Percentiles rank a stretch among this genome's conserved stretches.
Conservation (phyloP, 805 yeast species). For the Tetrapisispora iriomotensis region DNA sequence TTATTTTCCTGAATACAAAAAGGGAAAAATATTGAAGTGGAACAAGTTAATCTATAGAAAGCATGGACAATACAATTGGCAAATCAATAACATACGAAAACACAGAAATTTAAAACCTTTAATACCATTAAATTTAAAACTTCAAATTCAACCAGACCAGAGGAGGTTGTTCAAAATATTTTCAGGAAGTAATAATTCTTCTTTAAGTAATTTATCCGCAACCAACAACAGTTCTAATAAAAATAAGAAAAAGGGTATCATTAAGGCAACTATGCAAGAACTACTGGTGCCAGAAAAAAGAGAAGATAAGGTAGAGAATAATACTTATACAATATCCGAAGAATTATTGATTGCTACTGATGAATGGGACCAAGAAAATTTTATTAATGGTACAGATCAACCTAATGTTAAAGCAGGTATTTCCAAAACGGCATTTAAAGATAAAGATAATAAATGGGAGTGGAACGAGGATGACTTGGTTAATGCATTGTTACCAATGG, state of each 20-base stretch:
- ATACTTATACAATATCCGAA: slow-evolving; percentile 31
- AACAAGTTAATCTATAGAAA: slow-evolving; percentile 43
- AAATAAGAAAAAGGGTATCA: slow-evolving; percentile 13
- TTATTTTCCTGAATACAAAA: slow-evolving; percentile 45
- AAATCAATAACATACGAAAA: slow-evolving; percentile 12
- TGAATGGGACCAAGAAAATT: slow-evolving; percentile 66
- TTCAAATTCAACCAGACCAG: slow-evolving; percentile 47
- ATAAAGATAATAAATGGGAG: slow-evolving; percentile 5
- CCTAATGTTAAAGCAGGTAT: background rate
- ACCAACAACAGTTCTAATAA: slow-evolving; percentile 3
- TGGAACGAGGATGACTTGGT: slow-evolving; percentile 55
- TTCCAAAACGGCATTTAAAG: background rate
- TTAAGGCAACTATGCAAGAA: slow-evolving; percentile 16
- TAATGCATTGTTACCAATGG: slow-evolving; percentile 45
- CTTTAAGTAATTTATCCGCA: slow-evolving; percentile 4
- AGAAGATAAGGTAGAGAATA: slow-evolving; percentile 12
- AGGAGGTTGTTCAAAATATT: slow-evolving; percentile 36
- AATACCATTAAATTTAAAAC: slow-evolving; percentile 42
- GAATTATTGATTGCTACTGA: slow-evolving; percentile 59
- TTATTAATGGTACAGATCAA: slow-evolving; percentile 34
- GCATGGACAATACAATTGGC: slow-evolving; percentile 41
- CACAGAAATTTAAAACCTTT: slow-evolving; percentile 19
- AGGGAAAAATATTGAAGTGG: slow-evolving; percentile 42
- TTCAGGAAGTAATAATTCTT: slow-evolving; percentile 4
- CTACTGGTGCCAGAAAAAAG: slow-evolving; percentile 14